Evolutionary conservation across 495 filamentous ascomycete species (phyloP).

Genomic region (Hypoxylon fragiforme): DNA sequence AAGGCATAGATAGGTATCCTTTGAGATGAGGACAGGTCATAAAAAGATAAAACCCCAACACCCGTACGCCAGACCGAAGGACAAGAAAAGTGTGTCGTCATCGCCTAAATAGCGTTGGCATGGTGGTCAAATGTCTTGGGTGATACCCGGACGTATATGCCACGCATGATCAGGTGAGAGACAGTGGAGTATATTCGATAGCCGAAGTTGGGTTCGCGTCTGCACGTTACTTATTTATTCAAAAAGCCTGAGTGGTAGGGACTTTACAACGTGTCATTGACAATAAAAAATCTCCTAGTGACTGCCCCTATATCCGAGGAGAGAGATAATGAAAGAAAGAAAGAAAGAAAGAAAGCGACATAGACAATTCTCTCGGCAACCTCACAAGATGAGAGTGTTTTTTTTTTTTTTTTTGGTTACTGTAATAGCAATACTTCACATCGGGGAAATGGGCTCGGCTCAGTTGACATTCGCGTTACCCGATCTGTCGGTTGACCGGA

Average conservation of each 20-base stretch:
- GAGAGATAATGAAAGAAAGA: background rate
- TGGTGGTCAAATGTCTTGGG: conserved; percentile 9
- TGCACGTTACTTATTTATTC: conserved; percentile 20
- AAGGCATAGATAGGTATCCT: too few species aligned
- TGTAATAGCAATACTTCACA: conserved; percentile 7
- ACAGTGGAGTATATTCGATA: conserved; percentile 21
- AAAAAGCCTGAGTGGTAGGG: conserved; percentile 13
- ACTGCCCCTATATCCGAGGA: too few species aligned
- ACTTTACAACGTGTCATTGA: conserved; percentile 26
- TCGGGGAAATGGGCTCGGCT: conserved; percentile 10
- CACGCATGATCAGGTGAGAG: conserved; percentile 21
- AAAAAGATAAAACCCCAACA: too few species aligned
- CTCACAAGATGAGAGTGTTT: conserved; percentile 10
- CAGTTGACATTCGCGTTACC: conserved; percentile 6
- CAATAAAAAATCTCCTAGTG: too few species aligned
- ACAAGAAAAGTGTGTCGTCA: conserved; percentile 3
- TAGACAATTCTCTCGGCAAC: conserved; percentile 1
- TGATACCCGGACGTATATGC: conserved; percentile 16
- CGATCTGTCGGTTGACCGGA: conserved; percentile 21
- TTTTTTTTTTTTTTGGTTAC: conserved; percentile 8
- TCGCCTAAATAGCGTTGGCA: conserved; percentile 11
- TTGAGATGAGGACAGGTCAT: too few species aligned
- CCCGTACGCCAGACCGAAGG: background rate
- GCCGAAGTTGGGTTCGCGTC: conserved; percentile 24
- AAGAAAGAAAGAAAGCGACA: conserved; percentile 8